Percentiles rank a stretch among this genome's conserved stretches.
Evolutionary conservation across 1,139 yeast species (phyloP).

Genomic region (Pichia sp.): DNA sequence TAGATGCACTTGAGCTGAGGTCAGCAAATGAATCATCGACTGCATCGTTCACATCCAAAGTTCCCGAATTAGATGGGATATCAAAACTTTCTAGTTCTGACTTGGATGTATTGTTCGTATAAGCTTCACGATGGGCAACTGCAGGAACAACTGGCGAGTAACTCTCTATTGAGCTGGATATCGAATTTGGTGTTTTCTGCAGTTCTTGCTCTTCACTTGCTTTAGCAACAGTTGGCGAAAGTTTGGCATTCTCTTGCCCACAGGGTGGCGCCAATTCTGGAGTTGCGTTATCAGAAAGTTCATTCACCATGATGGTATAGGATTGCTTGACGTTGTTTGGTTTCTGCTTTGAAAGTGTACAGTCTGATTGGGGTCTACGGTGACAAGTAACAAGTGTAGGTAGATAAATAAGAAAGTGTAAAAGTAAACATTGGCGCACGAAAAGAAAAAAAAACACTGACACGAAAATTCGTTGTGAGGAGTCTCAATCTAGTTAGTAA

Average conservation of each 20-base stretch:
- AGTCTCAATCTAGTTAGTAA: not conserved
- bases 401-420: not conserved
- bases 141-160: conserved; percentile 14
- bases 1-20: conserved; percentile 10
- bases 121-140: conserved; percentile 12
- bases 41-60: not conserved
- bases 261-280: conserved; percentile 3
- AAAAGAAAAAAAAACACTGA: not conserved
- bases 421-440: not conserved
- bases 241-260: not conserved
- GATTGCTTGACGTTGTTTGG: not conserved
- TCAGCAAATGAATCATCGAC: not conserved
- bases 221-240: not conserved
- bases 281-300: not conserved
- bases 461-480: not conserved
- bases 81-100: conserved; percentile 3
- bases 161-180: conserved; percentile 14
- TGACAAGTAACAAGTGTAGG: not conserved
- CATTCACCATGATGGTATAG: not conserved
- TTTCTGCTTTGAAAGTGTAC: not conserved
- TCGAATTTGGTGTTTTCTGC: conserved; percentile 12
- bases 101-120: conserved; percentile 2
- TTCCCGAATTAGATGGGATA: not conserved
- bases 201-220: not conserved
- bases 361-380: not conserved